Evolutionary conservation across 1,284 basidiomycete species (phyloP), one percentile per base, ranked within the genome.

Genomic region (Kwoniella shivajii): DNA sequence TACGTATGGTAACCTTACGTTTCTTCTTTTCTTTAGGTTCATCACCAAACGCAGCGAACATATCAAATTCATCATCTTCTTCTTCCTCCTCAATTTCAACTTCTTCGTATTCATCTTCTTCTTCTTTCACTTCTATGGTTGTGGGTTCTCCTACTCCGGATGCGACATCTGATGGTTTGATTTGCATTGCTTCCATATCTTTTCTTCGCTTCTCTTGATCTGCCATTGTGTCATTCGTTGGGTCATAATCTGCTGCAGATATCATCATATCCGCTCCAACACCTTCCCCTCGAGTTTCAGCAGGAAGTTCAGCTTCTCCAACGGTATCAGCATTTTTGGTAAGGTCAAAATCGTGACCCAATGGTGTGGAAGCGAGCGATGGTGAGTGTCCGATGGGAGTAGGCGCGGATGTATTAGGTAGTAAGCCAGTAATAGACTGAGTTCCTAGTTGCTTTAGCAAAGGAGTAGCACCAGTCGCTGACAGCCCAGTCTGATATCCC

Each of bases 201-300:
- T 71, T 69, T 30, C 57, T 62, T 34, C 87, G 84, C 63, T 84
- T 85, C 59, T 85, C 84, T 63, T 89, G 88, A 64, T 93, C 90
- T 71, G 89, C 88, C 30, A 86, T 82, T 37, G 88, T 84, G 78
- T 94, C 92, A 61, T 87, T 76, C 68, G 87, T 89, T 16, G 92
- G 90, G 75, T 95, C 90, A 77, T 96, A 97, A 77, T 96, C 92
- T 42, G 92, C 93, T 20, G 93, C 93, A 38, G 86, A 89, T 33
- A 94, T 82, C 71, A 89, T 88, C 64, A 87, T 85, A 56, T 80
- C 81, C 43, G 79, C 79, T n/a, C 79, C 83, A 46, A 82, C 80
- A 7, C 62, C 63, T 14, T 66, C 61, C 9, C 51, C 49, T 20
- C 49, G 57, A 0, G 47, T 57, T 7, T 56, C 55, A 33, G 59